Evolutionary conservation across 257 asterid genomes (phyloP).

Genomic region (Nicotiana sylvestris): DNA sequence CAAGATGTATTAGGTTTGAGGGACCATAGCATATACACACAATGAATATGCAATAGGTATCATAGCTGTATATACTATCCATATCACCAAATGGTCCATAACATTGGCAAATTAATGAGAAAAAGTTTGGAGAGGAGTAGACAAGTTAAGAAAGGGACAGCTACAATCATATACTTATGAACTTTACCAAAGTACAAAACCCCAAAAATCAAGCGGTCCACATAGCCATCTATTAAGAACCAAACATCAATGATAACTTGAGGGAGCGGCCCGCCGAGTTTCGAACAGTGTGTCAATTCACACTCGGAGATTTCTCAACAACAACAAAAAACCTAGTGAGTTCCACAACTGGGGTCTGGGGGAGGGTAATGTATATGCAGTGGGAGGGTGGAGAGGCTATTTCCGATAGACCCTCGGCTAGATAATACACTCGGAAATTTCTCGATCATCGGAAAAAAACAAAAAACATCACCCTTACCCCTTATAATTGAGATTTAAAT

Average conservation of each 20-base stretch:
- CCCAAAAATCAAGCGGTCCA: not conserved
- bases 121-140: not conserved
- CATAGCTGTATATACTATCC: not conserved
- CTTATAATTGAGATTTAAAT: too few species aligned
- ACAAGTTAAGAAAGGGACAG: conserved; percentile 1
- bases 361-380: too few species aligned
- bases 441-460: too few species aligned
- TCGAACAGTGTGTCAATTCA: not conserved
- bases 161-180: conserved; percentile 12
- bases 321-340: too few species aligned
- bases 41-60: not conserved
- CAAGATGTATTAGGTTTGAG: not conserved
- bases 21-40: not conserved
- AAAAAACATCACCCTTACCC: too few species aligned
- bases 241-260: conserved; percentile 22
- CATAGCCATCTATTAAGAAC: conserved; percentile 17
- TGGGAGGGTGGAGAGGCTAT: too few species aligned
- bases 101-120: too few species aligned
- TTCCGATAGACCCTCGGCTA: too few species aligned
- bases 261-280: not conserved
- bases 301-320: too few species aligned
- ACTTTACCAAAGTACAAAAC: conserved; percentile 15
- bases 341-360: too few species aligned
- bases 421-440: too few species aligned
- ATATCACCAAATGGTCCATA: not conserved